Evolutionary conservation across 352 stramenopile genomes (phyloP).

Genomic region (Phytophthora macrochlamydospora): DNA sequence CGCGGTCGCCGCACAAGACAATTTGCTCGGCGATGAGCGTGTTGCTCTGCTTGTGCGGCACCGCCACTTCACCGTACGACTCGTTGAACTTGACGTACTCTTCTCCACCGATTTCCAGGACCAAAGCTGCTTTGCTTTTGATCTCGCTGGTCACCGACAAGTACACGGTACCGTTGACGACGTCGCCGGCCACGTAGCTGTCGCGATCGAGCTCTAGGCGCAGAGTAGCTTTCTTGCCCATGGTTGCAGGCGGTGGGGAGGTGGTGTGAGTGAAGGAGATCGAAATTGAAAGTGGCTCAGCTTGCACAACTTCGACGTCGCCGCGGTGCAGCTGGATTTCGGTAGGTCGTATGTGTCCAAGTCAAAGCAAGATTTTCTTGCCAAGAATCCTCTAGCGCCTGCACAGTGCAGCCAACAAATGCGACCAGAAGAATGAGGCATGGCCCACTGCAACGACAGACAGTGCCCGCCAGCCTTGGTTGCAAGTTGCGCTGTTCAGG

Average conservation of each 20-base stretch:
- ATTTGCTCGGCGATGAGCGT: slow-evolving; percentile 34
- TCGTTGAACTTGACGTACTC: slow-evolving; percentile 38
- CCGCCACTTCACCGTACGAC: slow-evolving; percentile 16
- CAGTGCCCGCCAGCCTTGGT: too few relatives aligned
- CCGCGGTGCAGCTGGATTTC: neutral
- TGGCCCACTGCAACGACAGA: too few relatives aligned
- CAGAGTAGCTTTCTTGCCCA: slow-evolving; percentile 29
- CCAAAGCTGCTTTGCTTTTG: slow-evolving; percentile 32
- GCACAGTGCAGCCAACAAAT: neutral
- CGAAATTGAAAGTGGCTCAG: slow-evolving; percentile 23
- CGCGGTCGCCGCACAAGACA: slow-evolving; percentile 42
- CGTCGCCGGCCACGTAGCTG: slow-evolving; percentile 27
- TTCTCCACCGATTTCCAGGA: slow-evolving; percentile 28
- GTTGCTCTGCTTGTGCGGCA: slow-evolving; percentile 21
- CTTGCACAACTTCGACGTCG: too few relatives aligned
- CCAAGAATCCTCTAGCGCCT: too few relatives aligned
- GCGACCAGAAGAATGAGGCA: too few relatives aligned
- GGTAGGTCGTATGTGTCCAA: neutral
- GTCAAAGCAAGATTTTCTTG: too few relatives aligned
- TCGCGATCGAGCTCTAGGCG: slow-evolving; percentile 31
- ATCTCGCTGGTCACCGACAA: slow-evolving; percentile 30
- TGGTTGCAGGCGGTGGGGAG: neutral
- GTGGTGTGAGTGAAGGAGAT: neutral
- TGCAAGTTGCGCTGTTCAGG: too few relatives aligned
- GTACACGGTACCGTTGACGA: slow-evolving; percentile 29